These are phyloP conservation scores for Colletotrichum sp. DNA, from an alignment of 2,329 filamentous ascomycete species.

Conservation along the genomic window DNA sequence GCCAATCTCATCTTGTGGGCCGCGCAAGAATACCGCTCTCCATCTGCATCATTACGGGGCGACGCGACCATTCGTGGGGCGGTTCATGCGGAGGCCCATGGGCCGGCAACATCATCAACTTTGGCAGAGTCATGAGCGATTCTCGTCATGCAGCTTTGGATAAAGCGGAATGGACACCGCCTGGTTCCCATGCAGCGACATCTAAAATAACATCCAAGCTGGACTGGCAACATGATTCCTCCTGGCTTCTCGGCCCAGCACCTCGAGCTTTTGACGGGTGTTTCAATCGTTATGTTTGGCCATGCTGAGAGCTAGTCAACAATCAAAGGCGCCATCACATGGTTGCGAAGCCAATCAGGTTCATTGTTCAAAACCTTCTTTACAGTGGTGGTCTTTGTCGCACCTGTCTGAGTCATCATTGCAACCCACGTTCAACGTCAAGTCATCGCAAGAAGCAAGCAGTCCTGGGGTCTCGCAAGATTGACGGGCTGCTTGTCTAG, in stretches of 20 bases:
- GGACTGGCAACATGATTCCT: neutral
- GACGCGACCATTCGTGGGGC: neutral
- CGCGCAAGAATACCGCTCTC: neutral
- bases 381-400: neutral
- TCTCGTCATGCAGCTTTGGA: neutral
- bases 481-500: neutral
- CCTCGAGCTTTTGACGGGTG: accelerated
- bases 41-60: neutral
- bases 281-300: neutral
- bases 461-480: neutral
- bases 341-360: neutral
- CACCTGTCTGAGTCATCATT: neutral
- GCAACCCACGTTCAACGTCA: neutral
- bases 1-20: neutral
- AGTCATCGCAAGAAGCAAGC: neutral
- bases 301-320: neutral
- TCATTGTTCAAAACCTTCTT: neutral
- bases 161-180: neutral
- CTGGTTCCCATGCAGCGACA: neutral
- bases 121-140: neutral
- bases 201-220: neutral
- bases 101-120: neutral
- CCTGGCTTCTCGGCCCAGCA: neutral
- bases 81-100: neutral
- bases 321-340: neutral